These are phyloP conservation scores for Eucalyptus camaldulensis DNA, from an alignment of 345 rosid species.

Conservation along the genomic window DNA sequence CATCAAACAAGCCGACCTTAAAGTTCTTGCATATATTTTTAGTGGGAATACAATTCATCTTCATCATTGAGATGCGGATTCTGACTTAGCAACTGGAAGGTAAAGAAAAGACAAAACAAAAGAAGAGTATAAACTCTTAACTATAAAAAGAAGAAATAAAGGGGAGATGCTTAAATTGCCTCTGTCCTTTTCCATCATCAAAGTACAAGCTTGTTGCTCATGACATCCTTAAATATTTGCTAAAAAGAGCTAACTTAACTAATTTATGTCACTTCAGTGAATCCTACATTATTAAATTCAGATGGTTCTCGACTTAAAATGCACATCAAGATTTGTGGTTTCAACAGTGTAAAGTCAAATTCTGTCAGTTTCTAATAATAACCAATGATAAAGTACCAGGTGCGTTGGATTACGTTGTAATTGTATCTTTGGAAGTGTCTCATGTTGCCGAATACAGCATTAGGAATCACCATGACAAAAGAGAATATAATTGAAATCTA, in stretches of 20 bases:
- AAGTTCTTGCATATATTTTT: background rate
- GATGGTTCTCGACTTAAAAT: background rate
- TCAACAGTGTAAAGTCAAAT: background rate
- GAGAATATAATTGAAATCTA: background rate
- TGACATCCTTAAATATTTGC: background rate
- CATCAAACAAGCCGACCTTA: background rate
- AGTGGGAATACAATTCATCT: background rate
- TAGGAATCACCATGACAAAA: background rate
- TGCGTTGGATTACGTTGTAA: background rate
- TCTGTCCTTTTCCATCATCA: background rate
- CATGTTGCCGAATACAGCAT: background rate
- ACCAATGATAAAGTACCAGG: background rate
- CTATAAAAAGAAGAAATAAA: background rate
- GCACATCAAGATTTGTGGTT: background rate
- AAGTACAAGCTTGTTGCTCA: background rate
- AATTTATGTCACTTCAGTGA: background rate
- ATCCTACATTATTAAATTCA: background rate
- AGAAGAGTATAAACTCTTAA: background rate
- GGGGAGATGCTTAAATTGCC: background rate
- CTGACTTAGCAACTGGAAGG: background rate
- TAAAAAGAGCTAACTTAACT: background rate
- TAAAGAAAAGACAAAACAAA: background rate
- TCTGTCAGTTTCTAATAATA: background rate
- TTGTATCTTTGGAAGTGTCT: background rate
- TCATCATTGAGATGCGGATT: background rate